Base-by-base conservation (phyloP, 768 basidiomycete genomes). In the Lactarius evosmus region DNA sequence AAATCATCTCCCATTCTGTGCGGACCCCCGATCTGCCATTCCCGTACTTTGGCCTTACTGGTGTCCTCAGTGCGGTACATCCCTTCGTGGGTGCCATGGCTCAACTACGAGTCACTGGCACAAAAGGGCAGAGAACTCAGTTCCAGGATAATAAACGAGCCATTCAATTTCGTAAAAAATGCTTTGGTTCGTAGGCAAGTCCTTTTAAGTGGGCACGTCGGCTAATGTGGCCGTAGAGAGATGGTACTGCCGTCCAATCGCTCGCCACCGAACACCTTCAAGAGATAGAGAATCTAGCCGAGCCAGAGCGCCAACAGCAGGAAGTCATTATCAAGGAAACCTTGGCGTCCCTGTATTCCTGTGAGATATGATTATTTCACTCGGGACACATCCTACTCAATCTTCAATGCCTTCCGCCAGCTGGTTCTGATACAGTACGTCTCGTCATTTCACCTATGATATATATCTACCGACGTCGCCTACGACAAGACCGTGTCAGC, bases 341-440 rank as follows among this genome's bases (percentile, higher is more conserved):
- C 4, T 27, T 50, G n/a, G n/a, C n/a, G n/a, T n/a, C n/a, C n/a
- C n/a, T n/a, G n/a, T n/a, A n/a, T n/a, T n/a, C n/a, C n/a, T n/a
- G n/a, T n/a, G n/a, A n/a, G n/a, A n/a, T n/a, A n/a, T n/a, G n/a
- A n/a, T n/a, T n/a, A n/a, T n/a, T n/a, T n/a, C n/a, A n/a, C n/a
- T n/a, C n/a, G n/a, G n/a, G n/a, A n/a, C n/a, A n/a, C n/a, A n/a
- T n/a, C n/a, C n/a, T n/a, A n/a, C n/a, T n/a, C 9, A 62, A n/a
- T 8, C 38, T 17, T 40, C 33, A 27, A 29, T 9, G 14, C 2
- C 14, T 25, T 9, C 36, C 36, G 11, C 12, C 44, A 63, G 72
- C 62, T 33, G 68, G 70, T 41, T 65, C 63, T 17, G 68, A 72
- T 17, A 70, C 69, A 8, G 73, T 72, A 51, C 49, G 66, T 46